Base-by-base conservation (phyloP, 495 filamentous ascomycete species). In the Hypoxylon cercidicola region DNA sequence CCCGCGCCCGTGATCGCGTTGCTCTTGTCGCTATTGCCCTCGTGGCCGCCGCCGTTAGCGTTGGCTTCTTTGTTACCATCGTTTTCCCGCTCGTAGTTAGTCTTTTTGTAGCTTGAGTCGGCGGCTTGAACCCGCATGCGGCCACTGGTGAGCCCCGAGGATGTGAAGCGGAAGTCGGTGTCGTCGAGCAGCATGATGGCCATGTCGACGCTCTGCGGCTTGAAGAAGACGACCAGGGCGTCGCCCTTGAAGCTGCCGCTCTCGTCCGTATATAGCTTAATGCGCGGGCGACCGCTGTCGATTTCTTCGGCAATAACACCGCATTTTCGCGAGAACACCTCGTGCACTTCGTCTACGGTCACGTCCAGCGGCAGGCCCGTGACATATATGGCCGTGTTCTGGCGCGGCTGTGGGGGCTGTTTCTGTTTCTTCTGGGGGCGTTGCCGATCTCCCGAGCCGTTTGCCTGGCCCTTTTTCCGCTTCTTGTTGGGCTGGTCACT, bases 241-340 rank as follows among this genome's bases (percentile, higher is more conserved):
- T 98, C 93, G 46, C 96, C 96, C 75, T 97, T 98, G 80, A 96
- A 92, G 2, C 84, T 86, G 0, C 92, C 95, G 1, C 87, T 73
- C 8, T 91, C 89, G 73, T 97, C 88, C 6, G 79, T 87, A 77
- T 99, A 98, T 74, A 99, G 87, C 78, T 97, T 97, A 78, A 99
- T 91, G 43, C 96, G 90, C 12, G 90, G 90, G 34, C 86, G 83
- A 49, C 90, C 89, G 62, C 83, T 89, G 69, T 98, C 95, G 64
- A 95, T 93, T 74, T 94, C 91, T 77, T 97, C 91, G 44, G 94
- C 93, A 64, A 99, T 96, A 65, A 99, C 89, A 46, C 96, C 96
- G 74, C 86, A 97, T 64, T 88, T 89, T 62, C 88, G 86, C 47
- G 89, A 91, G 81, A 99, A 99, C 21, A 90, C 82, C 11, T 90